Percentiles rank a stretch among this genome's conserved stretches.
Conservation (phyloP, 1,284 basidiomycete genomes). For the Tranzscheliella williamsii region DNA sequence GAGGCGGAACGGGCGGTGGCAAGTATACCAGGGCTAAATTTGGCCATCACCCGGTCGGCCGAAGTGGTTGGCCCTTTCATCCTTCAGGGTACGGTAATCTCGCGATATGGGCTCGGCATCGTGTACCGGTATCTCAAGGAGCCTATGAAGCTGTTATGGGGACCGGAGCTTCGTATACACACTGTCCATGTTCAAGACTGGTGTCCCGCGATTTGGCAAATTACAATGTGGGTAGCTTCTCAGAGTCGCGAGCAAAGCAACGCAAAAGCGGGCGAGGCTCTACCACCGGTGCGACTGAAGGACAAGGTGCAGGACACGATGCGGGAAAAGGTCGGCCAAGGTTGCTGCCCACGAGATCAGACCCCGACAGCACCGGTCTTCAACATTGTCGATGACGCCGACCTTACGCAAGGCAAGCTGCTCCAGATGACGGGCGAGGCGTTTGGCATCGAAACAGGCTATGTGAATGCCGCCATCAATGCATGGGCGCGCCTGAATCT, state of each 20-base stretch:
- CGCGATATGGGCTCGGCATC: slow-evolving; percentile 18
- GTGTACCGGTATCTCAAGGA: slow-evolving; percentile 28
- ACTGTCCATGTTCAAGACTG: slow-evolving; percentile 44
- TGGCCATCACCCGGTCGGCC: slow-evolving; percentile 42
- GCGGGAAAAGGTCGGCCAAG: slow-evolving; percentile 20
- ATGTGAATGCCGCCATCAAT: slow-evolving; percentile 39
- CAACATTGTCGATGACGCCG: slow-evolving; percentile 45
- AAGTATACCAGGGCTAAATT: slow-evolving; percentile 18
- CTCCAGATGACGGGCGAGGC: slow-evolving; percentile 22
- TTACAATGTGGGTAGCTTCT: slow-evolving; percentile 28
- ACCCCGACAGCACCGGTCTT: slow-evolving; percentile 43
- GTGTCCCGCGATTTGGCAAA: slow-evolving; percentile 30
- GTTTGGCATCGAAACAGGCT: slow-evolving; percentile 39
- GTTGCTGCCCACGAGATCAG: slow-evolving; percentile 26
- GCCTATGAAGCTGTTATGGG: slow-evolving; percentile 41
- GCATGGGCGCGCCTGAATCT: slow-evolving; percentile 27
- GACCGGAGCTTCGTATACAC: slow-evolving; percentile 37
- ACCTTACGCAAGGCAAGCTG: slow-evolving; percentile 39
- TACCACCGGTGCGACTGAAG: slow-evolving; percentile 31
- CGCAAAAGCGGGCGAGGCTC: slow-evolving; percentile 29
- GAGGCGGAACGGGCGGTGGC: slow-evolving; percentile 47
- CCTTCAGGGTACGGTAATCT: slow-evolving; percentile 16
- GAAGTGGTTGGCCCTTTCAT: slow-evolving; percentile 38
- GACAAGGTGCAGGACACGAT: slow-evolving; percentile 26
- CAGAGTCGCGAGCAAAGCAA: slow-evolving; percentile 20